Conservation (phyloP, 2,329 filamentous ascomycete genomes). For the Colletotrichum tanaceti region DNA sequence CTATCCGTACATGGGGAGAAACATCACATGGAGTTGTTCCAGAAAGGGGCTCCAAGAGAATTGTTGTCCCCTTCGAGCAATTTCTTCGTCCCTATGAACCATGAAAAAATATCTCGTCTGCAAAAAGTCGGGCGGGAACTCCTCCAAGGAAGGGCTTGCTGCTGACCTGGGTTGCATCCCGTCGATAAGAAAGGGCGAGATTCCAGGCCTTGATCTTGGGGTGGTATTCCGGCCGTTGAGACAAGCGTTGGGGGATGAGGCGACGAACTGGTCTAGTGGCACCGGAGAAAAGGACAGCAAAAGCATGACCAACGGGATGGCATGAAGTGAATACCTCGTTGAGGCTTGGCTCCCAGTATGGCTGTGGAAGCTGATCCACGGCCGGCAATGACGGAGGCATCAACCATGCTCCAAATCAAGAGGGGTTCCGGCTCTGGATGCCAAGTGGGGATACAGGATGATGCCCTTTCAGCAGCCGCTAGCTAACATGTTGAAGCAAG, state of each 20-base stretch:
- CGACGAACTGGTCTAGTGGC: not conserved
- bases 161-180: conserved; percentile 27
- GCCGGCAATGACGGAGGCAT: not conserved
- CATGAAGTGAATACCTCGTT: conserved; percentile 27
- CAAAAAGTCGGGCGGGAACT: not conserved
- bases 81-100: not conserved
- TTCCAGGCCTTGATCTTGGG: not conserved
- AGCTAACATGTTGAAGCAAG: too few relatives aligned
- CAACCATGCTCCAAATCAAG: not conserved
- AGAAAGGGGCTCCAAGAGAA: not conserved
- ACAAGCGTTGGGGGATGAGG: not conserved
- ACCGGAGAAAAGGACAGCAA: not conserved
- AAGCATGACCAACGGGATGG: conserved; percentile 5
- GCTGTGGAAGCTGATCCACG: conserved; percentile 4
- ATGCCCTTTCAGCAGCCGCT: too few relatives aligned
- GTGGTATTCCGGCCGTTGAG: conserved; percentile 17
- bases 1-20: not conserved
- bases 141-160: not conserved
- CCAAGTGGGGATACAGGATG: not conserved
- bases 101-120: not conserved
- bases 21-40: too few relatives aligned
- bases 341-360: not conserved
- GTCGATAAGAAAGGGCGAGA: not conserved
- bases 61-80: too few relatives aligned
- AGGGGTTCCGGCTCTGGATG: conserved; percentile 7